These are phyloP conservation scores for Capronia coronata DNA, from an alignment of 2,329 filamentous ascomycete genomes.

Conservation along the genomic window DNA sequence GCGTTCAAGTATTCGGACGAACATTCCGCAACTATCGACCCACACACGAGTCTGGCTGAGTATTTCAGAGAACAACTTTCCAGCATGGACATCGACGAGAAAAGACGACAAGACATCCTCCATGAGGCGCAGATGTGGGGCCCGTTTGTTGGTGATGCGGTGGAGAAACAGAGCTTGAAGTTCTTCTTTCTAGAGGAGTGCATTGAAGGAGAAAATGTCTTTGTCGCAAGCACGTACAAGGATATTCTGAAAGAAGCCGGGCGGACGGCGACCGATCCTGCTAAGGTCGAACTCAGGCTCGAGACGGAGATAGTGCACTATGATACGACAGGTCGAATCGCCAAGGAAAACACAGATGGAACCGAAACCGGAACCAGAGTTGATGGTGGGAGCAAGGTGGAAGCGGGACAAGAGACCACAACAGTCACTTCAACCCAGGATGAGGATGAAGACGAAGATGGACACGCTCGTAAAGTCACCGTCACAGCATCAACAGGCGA, in stretches of 20 bases:
- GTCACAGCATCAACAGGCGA: slow-evolving; percentile 37
- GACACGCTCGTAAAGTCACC: slow-evolving; percentile 35
- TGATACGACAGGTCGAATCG: slow-evolving; percentile 25
- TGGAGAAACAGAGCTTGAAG: slow-evolving; percentile 55
- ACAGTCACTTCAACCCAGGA: too few relatives aligned
- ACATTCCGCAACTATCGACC: slow-evolving; percentile 46
- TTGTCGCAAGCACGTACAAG: slow-evolving; percentile 56
- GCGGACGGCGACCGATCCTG: slow-evolving; percentile 42
- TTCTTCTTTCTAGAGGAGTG: slow-evolving; percentile 63
- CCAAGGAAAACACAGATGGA: too few relatives aligned
- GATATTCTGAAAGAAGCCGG: slow-evolving; percentile 52
- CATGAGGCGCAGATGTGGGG: slow-evolving; percentile 57
- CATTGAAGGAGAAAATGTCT: slow-evolving; percentile 59
- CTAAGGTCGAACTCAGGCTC: slow-evolving; percentile 41
- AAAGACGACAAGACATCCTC: slow-evolving; percentile 40
- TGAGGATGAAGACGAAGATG: slow-evolving; percentile 18
- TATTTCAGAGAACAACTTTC: slow-evolving; percentile 49
- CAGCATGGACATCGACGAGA: slow-evolving; percentile 34
- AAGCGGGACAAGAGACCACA: slow-evolving; percentile 21
- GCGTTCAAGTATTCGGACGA: slow-evolving; percentile 56
- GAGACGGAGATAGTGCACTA: slow-evolving; percentile 41
- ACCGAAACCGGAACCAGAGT: too few relatives aligned
- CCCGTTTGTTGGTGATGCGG: slow-evolving; percentile 55
- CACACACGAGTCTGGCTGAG: slow-evolving; percentile 49
- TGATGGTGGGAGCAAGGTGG: too few relatives aligned